phyloP scores from a whole-genome alignment of 1,284 basidiomycete genomes.

The Tilletiaria anomala region DNA sequence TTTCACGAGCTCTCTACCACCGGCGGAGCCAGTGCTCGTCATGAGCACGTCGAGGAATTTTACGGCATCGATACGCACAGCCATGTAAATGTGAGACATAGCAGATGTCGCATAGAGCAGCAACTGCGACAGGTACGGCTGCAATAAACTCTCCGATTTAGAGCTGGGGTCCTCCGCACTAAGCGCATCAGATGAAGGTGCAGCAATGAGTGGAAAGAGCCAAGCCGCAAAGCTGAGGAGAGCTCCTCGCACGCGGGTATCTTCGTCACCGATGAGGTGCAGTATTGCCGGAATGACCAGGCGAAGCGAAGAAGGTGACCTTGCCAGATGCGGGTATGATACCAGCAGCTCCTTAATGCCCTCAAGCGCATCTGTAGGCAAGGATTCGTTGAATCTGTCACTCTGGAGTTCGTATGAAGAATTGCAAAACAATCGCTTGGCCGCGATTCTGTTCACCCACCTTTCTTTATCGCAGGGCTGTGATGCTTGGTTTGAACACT shows the following conservation, averaged over 20 bases:
- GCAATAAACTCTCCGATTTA: conserved; percentile 5
- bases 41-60: conserved; percentile 66
- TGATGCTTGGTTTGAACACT: conserved; percentile 70
- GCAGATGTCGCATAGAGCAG: conserved; percentile 72
- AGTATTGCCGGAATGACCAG: conserved; percentile 55
- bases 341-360: conserved; percentile 68
- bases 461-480: conserved; percentile 56
- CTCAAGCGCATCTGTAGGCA: conserved; percentile 55
- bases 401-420: neutral
- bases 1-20: conserved; percentile 21
- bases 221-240: conserved; percentile 48
- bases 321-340: conserved; percentile 50
- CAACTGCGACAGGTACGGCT: conserved; percentile 59
- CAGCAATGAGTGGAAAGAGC: conserved; percentile 55
- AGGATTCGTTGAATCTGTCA: neutral
- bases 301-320: conserved; percentile 47
- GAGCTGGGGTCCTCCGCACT: neutral
- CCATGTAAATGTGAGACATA: conserved; percentile 85
- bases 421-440: neutral
- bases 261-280: conserved; percentile 55
- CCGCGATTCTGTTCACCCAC: conserved; percentile 36
- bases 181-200: conserved; percentile 42
- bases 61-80: conserved; percentile 78
- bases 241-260: conserved; percentile 43
- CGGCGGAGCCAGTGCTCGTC: conserved; percentile 53